Base-by-base conservation (phyloP, 768 basidiomycete species). In the Crepidotus variabilis region DNA sequence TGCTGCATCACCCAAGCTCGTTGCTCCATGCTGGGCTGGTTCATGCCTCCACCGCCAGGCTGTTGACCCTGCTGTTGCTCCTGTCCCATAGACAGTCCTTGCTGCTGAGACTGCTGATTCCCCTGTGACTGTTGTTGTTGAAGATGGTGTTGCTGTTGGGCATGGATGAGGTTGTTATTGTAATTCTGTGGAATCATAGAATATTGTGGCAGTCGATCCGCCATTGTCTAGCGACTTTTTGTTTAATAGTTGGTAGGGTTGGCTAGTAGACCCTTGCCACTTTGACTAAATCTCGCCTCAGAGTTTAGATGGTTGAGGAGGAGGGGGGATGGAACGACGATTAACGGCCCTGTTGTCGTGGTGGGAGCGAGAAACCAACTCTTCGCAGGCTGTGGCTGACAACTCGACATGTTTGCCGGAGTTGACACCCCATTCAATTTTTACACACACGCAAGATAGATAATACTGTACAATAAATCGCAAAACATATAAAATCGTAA, bases 341-440 rank as follows among this genome's bases (percentile, higher is more conserved):
- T 16, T 20, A 28, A 23, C 32, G 36, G 14, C 28, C 36, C 28
- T 71, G 68, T 67, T 68, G 76, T 75, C 70, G 74, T 76, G 78
- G 77, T 80, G 78, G 82, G 79, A 79, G 81, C 78, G 76, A 78
- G 75, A 78, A 79, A 75, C 74, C 71, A 70, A 74, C 74, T 75
- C 69, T 16, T 20, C 18, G 39, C 39, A 43, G 71, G 68, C 66
- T 72, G 73, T 75, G 75, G 75, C 75, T 75, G 73, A 76, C 73
- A 68, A 72, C 67, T 66, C 68, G 68, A 63, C 66, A 69, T 77
- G 76, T 77, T 77, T 76, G 72, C 71, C 60, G 65, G 63, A 73
- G 74, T 75, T 74, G 72, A 72, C 74, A 71, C 60, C 61, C 50
- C 57, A 52, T 28, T 28, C 28, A 28, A 28, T 28, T 28, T 60